phyloP scores from a whole-genome alignment of 495 filamentous ascomycete species.

The Antarctomyces pellizariae region DNA sequence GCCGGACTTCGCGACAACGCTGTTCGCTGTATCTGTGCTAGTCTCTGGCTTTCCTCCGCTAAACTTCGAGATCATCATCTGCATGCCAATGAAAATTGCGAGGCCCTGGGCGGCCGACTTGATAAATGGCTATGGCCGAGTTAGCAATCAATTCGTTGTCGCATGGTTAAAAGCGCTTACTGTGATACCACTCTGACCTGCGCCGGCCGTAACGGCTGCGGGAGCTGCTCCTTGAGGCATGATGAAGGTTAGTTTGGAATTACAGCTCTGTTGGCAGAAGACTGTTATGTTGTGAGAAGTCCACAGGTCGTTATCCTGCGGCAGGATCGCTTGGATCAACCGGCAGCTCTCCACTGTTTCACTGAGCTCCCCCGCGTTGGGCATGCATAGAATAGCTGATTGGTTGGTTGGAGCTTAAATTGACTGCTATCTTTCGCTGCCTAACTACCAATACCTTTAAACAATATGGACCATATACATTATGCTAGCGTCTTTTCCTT shows the following conservation, averaged over 20 bases:
- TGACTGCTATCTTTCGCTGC: no score
- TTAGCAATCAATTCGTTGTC: background rate
- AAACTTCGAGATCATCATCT: slow-evolving; percentile 29
- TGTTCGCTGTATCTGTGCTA: slow-evolving; percentile 20
- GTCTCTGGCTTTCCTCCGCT: slow-evolving; percentile 23
- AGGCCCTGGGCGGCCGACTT: slow-evolving; percentile 37
- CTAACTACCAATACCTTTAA: no score
- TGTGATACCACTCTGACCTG: slow-evolving; percentile 8
- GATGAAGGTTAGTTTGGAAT: slow-evolving; percentile 2
- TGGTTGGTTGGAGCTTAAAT: no score
- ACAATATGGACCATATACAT: no score
- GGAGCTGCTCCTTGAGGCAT: slow-evolving; percentile 12
- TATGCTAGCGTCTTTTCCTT: no score
- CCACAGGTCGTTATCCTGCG: no score
- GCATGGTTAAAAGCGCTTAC: slow-evolving; percentile 4
- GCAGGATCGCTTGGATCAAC: no score
- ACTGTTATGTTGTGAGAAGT: no score
- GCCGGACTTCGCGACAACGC: slow-evolving; percentile 19
- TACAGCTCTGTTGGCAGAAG: no score
- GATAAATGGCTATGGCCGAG: slow-evolving; percentile 21
- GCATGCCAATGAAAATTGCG: slow-evolving; percentile 43
- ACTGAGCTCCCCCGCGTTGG: no score
- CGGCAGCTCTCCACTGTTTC: no score
- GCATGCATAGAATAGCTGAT: no score
- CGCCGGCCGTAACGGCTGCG: slow-evolving; percentile 8